Conservation (phyloP, 1,139 yeast species). For the Kodamaea ohmeri region DNA sequence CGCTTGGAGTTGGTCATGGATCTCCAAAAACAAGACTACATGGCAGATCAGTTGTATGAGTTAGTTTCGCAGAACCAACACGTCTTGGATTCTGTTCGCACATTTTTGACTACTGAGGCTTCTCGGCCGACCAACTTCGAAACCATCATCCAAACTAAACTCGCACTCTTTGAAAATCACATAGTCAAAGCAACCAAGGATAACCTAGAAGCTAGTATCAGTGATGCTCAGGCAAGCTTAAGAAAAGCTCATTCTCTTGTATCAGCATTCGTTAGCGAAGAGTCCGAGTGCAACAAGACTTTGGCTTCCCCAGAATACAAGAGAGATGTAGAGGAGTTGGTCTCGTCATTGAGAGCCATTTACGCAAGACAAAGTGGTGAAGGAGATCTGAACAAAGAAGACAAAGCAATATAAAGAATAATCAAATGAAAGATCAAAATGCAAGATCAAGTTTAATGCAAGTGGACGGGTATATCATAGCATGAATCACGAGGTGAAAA, state of each 20-base stretch:
- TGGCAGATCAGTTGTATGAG: constrained; percentile 33
- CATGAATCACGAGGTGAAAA: too few relatives aligned
- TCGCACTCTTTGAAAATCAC: constrained; percentile 11
- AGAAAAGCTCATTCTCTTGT: constrained; percentile 11
- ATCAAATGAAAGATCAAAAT: too few relatives aligned
- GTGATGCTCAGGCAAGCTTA: constrained; percentile 11
- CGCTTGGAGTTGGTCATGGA: constrained; percentile 40
- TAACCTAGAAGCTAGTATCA: constrained; percentile 12
- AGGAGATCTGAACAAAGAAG: too few relatives aligned
- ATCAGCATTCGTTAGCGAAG: constrained; percentile 8
- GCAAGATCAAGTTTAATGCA: too few relatives aligned
- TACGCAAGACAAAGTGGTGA: too few relatives aligned
- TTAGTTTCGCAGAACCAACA: constrained; percentile 40
- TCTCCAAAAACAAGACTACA: constrained; percentile 43
- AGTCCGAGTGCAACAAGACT: constrained; percentile 8
- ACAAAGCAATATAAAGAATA: too few relatives aligned
- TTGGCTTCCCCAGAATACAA: constrained; percentile 18
- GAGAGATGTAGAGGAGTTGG: constrained; percentile 21
- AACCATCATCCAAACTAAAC: constrained; percentile 6
- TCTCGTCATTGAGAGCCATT: constrained; percentile 21
- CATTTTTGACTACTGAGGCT: constrained; percentile 30
- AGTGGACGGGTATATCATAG: too few relatives aligned
- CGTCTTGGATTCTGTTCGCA: constrained; percentile 37
- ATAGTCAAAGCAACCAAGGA: constrained; percentile 15
- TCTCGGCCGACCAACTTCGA: constrained; percentile 17